Percentiles rank a stretch among this genome's conserved stretches.
Conservation (phyloP, 1,284 basidiomycete genomes). For the Microbotryum saponariae region DNA sequence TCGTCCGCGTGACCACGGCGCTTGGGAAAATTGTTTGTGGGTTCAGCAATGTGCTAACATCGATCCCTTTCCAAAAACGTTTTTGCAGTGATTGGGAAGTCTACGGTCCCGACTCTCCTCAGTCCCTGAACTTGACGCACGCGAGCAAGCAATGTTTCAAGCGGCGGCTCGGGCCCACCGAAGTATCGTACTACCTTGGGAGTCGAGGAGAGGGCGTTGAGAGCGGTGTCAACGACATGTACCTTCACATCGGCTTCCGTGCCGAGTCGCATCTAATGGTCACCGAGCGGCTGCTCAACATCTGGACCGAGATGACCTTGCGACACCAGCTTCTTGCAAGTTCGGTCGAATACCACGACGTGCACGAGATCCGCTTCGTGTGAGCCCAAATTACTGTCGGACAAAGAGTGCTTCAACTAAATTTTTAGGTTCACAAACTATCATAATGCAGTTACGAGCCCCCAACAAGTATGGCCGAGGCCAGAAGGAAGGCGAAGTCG, state of each 20-base stretch:
- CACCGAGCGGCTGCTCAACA: conserved; percentile 49
- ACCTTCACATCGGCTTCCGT: conserved; percentile 52
- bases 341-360: conserved; percentile 47
- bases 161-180: conserved; percentile 29
- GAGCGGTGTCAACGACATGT: conserved; percentile 73
- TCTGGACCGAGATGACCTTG: conserved; percentile 60
- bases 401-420: not conserved
- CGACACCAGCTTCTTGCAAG: conserved; percentile 62
- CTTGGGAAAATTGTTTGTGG: no score
- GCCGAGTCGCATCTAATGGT: conserved; percentile 47
- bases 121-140: not conserved
- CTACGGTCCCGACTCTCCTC: not conserved
- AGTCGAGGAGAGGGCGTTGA: conserved; percentile 20
- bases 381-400: conserved; percentile 40
- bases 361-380: conserved; percentile 59
- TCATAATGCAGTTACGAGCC: conserved; percentile 46
- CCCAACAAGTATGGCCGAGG: conserved; percentile 47
- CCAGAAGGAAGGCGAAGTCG: conserved; percentile 48
- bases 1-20: no score
- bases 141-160: not conserved
- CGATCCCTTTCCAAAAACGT: no score
- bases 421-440: not conserved
- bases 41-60: no score
- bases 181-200: conserved; percentile 30
- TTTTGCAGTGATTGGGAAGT: conserved; percentile 13